Base-by-base conservation (phyloP, 2,329 filamentous ascomycete genomes). In the Ophiostoma triangulosporum region DNA sequence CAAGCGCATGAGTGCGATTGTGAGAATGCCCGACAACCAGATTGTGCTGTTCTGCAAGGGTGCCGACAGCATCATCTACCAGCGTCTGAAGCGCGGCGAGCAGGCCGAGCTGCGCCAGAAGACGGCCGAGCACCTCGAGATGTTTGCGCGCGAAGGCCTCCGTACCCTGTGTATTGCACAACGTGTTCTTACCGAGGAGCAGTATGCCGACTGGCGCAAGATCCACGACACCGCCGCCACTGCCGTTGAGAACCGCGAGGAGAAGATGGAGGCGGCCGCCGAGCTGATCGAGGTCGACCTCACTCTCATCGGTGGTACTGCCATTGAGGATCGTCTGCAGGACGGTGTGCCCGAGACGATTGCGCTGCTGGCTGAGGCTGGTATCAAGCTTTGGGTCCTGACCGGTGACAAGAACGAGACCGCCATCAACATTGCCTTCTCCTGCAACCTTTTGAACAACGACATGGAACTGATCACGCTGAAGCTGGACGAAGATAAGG, bases 401-500 rank as follows among this genome's bases (percentile, higher is more conserved):
- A 98, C 93, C 15, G 93, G 94, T 58, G 93, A 98, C 75, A 98
- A 97, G 69, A 91, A 97, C 31, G 93, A 98, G 70, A 98, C 93
- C 24, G 93, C 94, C 55, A 98, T 98, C 80, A 98, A 98, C 70
- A 98, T 98, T 64, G 93, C 93, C 2, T 98, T 97, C 69, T 98
- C 94, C 11, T 98, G 94, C 73, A 98, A 98, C 62, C 76, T 98
- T 31, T 78, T 98, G 53, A 89, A 91, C 69, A 98, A 96, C 67
- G 88, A 95, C 60, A 96, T 98, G 93, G 93, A 98, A 61, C 73
- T 98, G 57, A 86, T 98, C 59, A 81, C 95, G 49, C 76, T 98
- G 61, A 94, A 94, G 64, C 77, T 93, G 29, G 79, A 86, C 1
- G 88, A 95, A 59, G 84, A 89, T 53, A 77, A 83, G 56, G 64